Evolutionary conservation across 352 stramenopile species (phyloP).

Genomic region (Halophytophthora polymorphica): DNA sequence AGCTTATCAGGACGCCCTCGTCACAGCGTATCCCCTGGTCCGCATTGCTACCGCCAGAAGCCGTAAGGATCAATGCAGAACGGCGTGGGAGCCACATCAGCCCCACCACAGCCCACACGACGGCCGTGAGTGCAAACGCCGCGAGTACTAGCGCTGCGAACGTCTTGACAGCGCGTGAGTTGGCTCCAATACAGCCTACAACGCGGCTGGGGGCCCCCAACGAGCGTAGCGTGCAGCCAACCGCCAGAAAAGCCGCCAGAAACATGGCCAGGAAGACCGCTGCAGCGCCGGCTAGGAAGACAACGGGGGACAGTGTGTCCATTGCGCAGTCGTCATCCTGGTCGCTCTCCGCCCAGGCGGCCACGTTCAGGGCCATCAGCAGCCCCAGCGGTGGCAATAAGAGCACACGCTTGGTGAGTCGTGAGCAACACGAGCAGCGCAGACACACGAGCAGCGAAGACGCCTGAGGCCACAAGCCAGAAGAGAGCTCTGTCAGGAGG

Average conservation of each 20-base stretch:
- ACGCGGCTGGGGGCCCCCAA: background rate
- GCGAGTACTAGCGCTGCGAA: slow-evolving; percentile 16
- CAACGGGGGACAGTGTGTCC: slow-evolving; percentile 5
- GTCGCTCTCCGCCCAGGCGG: slow-evolving; percentile 25
- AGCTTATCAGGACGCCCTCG: slow-evolving; percentile 8
- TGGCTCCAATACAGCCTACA: background rate
- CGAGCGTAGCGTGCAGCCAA: slow-evolving; percentile 8
- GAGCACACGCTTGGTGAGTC: slow-evolving; percentile 27
- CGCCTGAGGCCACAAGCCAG: slow-evolving; percentile 14
- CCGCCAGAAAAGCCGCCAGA: slow-evolving; percentile 7
- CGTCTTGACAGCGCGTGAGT: slow-evolving; percentile 2
- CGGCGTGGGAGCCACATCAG: slow-evolving; percentile 9
- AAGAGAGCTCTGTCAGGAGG: background rate
- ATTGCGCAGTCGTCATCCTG: slow-evolving; percentile 1
- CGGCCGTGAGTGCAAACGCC: slow-evolving; percentile 14
- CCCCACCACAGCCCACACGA: slow-evolving; percentile 25
- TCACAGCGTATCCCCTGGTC: slow-evolving; percentile 3
- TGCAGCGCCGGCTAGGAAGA: slow-evolving; percentile 26
- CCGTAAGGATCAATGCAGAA: background rate
- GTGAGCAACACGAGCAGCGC: slow-evolving; percentile 58
- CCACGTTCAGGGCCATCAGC: slow-evolving; percentile 18
- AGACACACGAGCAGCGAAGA: slow-evolving; percentile 34
- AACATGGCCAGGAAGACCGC: slow-evolving; percentile 24
- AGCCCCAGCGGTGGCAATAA: slow-evolving; percentile 27
- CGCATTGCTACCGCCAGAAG: background rate